Conservation (phyloP, 2,329 filamentous ascomycete genomes). For the Alternaria conjuncta region DNA sequence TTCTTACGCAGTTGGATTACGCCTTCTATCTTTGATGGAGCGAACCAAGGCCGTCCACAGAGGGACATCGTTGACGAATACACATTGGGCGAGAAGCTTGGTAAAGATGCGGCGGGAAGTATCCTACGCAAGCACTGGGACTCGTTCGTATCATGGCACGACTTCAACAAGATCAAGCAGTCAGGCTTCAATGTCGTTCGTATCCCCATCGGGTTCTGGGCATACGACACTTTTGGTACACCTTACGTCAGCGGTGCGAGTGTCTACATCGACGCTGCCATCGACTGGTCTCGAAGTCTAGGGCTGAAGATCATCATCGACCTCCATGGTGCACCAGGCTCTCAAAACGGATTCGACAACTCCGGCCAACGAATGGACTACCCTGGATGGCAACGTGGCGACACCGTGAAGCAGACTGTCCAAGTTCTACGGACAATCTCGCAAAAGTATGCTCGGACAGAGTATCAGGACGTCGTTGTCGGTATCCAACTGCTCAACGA, state of each 20-base stretch:
- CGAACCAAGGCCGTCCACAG: conserved; percentile 29
- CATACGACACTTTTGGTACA: conserved; percentile 58
- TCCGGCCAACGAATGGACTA: conserved; percentile 58
- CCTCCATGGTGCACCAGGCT: conserved; percentile 63
- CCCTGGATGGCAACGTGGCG: conserved; percentile 55
- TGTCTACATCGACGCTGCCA: conserved; percentile 61
- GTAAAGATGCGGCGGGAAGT: conserved; percentile 52
- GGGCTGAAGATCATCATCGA: conserved; percentile 66
- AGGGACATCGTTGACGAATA: conserved; percentile 56
- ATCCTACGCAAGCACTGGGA: conserved; percentile 60
- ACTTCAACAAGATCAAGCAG: conserved; percentile 63
- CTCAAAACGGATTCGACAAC: conserved; percentile 69
- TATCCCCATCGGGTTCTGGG: conserved; percentile 67
- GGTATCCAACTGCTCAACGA: conserved; percentile 66
- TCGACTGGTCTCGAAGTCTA: conserved; percentile 62
- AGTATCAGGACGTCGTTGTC: conserved; percentile 65
- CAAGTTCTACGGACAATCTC: conserved; percentile 64
- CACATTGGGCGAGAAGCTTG: conserved; percentile 59
- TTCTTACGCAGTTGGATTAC: conserved; percentile 61
- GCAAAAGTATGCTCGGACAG: conserved; percentile 60
- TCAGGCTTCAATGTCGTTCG: conserved; percentile 66
- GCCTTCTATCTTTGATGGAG: conserved; percentile 60
- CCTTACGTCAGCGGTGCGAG: conserved; percentile 61
- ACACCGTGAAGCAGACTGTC: conserved; percentile 60
- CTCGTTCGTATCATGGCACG: conserved; percentile 56